Percentiles rank a stretch among this genome's conserved stretches.
These are phyloP conservation scores for Plasmodium cynomolgi DNA, from an alignment of 169 alveolate genomes.

Conservation along the genomic window DNA sequence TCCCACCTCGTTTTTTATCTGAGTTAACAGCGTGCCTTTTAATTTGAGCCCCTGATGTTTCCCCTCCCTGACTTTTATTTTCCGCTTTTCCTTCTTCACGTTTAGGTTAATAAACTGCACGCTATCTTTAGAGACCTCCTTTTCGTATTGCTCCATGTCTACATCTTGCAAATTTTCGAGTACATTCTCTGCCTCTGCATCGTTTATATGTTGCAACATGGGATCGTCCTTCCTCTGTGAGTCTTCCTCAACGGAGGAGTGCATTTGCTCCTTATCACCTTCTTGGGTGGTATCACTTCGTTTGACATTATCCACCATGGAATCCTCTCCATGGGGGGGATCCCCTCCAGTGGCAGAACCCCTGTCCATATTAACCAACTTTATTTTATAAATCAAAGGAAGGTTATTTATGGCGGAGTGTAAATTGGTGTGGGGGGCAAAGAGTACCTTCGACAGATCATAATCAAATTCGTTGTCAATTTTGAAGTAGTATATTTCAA, in stretches of 20 bases:
- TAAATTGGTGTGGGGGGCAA: constrained; percentile 40
- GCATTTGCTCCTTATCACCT: background rate
- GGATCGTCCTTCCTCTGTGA: background rate
- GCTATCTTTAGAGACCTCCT: constrained; percentile 34
- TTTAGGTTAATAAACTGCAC: constrained; percentile 50
- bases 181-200: background rate
- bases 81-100: constrained; percentile 43
- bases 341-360: background rate
- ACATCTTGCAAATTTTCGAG: constrained; percentile 50
- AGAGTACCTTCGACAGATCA: constrained; percentile 28
- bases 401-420: constrained; percentile 42
- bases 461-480: constrained; percentile 40
- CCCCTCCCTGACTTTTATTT: constrained; percentile 24
- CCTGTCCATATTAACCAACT: constrained; percentile 19
- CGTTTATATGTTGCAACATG: constrained; percentile 1
- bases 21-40: constrained; percentile 15
- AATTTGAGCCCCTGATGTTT: constrained; percentile 45
- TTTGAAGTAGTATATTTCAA: constrained; percentile 51
- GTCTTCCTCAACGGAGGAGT: background rate
- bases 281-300: background rate
- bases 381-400: constrained; percentile 39
- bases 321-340: background rate
- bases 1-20: constrained; percentile 33
- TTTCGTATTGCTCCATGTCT: constrained; percentile 66
- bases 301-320: background rate